Conservation (phyloP, 139 green algal species). For the Tetraselmis chui region DNA sequence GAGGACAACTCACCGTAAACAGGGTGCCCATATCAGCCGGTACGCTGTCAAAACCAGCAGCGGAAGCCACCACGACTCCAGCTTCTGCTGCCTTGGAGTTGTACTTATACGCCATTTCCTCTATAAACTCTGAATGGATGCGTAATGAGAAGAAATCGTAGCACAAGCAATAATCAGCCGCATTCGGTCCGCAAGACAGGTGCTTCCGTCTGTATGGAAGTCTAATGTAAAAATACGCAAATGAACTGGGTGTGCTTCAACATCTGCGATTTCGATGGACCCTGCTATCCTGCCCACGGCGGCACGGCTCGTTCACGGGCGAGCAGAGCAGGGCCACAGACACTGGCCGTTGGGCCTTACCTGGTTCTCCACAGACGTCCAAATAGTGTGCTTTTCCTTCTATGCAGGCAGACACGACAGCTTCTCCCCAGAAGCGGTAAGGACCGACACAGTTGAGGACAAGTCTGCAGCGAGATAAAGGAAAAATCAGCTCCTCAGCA, state of each 20-base stretch:
- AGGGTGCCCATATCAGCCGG: constrained; percentile 28
- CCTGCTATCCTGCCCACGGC: too few relatives aligned
- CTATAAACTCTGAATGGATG: constrained; percentile 58
- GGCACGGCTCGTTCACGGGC: too few relatives aligned
- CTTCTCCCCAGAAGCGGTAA: constrained; percentile 48
- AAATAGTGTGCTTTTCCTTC: constrained; percentile 49
- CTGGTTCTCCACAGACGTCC: constrained; percentile 64
- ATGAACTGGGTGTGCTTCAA: too few relatives aligned
- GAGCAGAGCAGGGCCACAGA: background rate
- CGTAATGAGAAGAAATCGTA: too few relatives aligned
- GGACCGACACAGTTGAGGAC: constrained; percentile 58
- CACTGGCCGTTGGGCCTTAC: constrained; percentile 13
- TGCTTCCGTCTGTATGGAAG: too few relatives aligned
- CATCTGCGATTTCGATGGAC: too few relatives aligned
- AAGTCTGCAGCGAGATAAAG: constrained; percentile 19
- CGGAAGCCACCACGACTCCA: constrained; percentile 38
- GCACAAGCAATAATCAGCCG: too few relatives aligned
- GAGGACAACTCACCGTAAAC: constrained; percentile 1
- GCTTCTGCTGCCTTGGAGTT: constrained; percentile 18
- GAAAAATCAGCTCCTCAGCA: background rate
- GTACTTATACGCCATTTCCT: constrained; percentile 48
- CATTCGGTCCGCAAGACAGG: too few relatives aligned
- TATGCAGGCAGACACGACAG: constrained; percentile 43
- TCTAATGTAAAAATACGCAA: too few relatives aligned
- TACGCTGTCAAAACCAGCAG: constrained; percentile 53